Conservation (phyloP, 2,329 filamentous ascomycete species). For the Emmonsia crescens region DNA sequence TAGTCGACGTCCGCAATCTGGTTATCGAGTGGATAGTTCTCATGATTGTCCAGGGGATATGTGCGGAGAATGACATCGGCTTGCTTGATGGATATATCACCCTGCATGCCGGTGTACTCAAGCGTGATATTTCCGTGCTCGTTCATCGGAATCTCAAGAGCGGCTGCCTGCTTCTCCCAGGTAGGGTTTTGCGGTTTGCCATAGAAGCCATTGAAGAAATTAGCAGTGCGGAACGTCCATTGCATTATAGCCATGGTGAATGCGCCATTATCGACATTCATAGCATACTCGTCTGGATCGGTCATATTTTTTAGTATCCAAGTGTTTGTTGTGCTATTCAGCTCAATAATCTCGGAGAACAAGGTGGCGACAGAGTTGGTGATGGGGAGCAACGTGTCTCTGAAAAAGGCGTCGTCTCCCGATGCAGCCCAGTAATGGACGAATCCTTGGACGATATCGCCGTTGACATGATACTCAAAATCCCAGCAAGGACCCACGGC, state of each 20-base stretch:
- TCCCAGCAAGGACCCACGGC: too few relatives aligned
- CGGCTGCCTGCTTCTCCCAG: background rate
- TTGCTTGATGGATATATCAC: background rate
- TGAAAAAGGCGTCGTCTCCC: conserved; percentile 42
- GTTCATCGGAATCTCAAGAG: background rate
- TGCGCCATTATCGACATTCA: background rate
- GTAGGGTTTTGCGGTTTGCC: background rate
- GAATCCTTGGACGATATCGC: conserved; percentile 49
- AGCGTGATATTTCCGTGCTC: background rate
- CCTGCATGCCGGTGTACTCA: background rate
- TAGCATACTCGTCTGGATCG: background rate
- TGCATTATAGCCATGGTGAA: background rate
- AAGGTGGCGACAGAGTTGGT: background rate
- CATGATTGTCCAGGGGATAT: background rate
- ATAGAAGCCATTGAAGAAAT: background rate
- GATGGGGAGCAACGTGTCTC: too few relatives aligned
- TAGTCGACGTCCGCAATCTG: background rate
- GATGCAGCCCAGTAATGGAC: conserved; percentile 45
- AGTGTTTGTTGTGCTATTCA: background rate
- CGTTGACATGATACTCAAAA: conserved; percentile 47
- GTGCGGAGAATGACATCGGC: background rate
- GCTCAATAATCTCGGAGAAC: background rate
- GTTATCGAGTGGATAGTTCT: background rate
- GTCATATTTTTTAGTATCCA: background rate
- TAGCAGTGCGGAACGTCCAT: background rate